Percentiles rank a stretch among this genome's conserved stretches.
phyloP scores from a whole-genome alignment of 208 protist genomes.

The Trypanosoma brucei region DNA sequence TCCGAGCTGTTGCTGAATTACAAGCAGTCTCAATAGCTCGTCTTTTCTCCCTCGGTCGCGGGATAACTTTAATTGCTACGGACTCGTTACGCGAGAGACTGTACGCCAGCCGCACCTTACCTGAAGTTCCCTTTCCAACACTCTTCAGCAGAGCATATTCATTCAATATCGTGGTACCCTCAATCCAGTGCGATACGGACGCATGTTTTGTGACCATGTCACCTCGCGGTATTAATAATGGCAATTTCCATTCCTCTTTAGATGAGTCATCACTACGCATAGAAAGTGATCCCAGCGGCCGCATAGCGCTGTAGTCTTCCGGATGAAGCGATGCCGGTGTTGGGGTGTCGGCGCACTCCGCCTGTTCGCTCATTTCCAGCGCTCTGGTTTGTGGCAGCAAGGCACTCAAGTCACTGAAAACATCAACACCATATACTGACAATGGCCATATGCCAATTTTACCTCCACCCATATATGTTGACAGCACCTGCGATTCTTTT shows the following conservation, averaged over 20 bases:
- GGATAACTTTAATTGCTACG: slow-evolving; percentile 47
- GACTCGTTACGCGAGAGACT: slow-evolving; percentile 16
- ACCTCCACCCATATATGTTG: background rate
- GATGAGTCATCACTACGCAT: background rate
- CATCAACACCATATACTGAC: background rate
- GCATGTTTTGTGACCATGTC: background rate
- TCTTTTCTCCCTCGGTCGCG: slow-evolving; percentile 13
- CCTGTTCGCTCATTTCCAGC: background rate
- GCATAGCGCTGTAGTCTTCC: background rate
- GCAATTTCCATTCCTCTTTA: background rate
- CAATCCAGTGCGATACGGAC: slow-evolving; percentile 6
- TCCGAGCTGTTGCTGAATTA: background rate
- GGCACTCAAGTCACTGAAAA: background rate
- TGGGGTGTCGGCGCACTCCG: background rate
- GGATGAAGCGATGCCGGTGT: no score
- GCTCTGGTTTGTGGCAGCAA: background rate
- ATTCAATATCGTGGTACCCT: slow-evolving; percentile 28
- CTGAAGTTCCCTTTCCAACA: slow-evolving; percentile 34
- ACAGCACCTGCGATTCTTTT: no score
- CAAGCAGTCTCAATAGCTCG: background rate
- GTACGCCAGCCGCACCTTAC: slow-evolving; percentile 36
- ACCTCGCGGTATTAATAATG: background rate
- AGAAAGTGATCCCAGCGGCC: background rate
- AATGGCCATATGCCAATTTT: background rate
- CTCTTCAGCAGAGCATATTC: slow-evolving; percentile 41